These are phyloP conservation scores for Syncephalastrum racemosum DNA, from an alignment of 371 early-diverging fungal species.

Conservation along the genomic window DNA sequence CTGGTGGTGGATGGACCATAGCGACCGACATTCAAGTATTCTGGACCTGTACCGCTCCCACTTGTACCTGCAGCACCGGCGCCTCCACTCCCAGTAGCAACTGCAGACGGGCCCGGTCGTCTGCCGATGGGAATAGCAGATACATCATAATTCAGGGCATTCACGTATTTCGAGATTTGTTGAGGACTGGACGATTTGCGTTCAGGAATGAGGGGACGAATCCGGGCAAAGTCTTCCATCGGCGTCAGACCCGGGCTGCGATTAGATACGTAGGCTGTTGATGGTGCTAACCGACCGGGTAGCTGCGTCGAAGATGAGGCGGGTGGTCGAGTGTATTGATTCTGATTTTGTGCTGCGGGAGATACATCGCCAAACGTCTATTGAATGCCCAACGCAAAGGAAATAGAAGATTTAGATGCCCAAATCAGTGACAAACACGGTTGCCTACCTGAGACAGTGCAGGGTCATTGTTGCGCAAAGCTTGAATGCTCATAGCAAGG, in stretches of 20 bases:
- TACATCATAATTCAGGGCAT: slow-evolving; percentile 15
- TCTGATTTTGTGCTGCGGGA: slow-evolving; percentile 2
- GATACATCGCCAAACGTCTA: too few species aligned
- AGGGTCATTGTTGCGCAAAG: slow-evolving; percentile 14
- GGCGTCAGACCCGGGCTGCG: slow-evolving; percentile 1
- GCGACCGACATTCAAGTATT: too few species aligned
- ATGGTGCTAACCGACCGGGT: neutral
- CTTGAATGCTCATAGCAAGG: slow-evolving; percentile 26
- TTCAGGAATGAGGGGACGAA: slow-evolving; percentile 27
- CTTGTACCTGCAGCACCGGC: too few species aligned
- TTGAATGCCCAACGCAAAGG: too few species aligned
- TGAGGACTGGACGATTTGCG: slow-evolving; percentile 32
- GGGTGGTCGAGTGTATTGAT: slow-evolving; percentile 3
- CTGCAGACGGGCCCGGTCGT: neutral
- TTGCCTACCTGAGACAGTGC: slow-evolving; percentile 10
- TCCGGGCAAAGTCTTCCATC: slow-evolving; percentile 18
- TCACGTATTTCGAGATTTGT: slow-evolving; percentile 26
- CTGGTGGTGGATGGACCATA: neutral
- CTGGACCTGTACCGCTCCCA: too few species aligned
- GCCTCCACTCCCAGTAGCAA: neutral
- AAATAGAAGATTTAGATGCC: too few species aligned
- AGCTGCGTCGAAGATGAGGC: neutral
- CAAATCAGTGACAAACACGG: neutral
- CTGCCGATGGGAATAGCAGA: slow-evolving; percentile 11
- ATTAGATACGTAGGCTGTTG: neutral